Evolutionary conservation across 2,329 filamentous ascomycete species (phyloP), one percentile per base, ranked within the genome.

Genomic region (Emmonsia crescens): DNA sequence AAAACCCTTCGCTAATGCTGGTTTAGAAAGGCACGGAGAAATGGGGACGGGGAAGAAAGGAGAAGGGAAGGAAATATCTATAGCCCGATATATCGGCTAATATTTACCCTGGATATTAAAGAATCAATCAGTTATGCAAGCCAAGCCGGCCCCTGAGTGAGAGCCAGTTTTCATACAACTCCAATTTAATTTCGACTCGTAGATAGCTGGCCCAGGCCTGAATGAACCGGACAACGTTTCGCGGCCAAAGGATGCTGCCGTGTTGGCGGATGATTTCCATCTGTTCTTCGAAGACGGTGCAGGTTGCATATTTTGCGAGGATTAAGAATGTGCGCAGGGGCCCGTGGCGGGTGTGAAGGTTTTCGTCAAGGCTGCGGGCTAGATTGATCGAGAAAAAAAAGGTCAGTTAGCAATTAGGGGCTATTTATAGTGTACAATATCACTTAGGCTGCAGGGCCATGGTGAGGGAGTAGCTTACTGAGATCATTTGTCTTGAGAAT

Each of bases 401-500:
- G 38, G 8, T 8, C 8, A 44, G 46, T 36, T 6, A 57, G 38
- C 19, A 16, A 52, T 10, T 44, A 24, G 46, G 21, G 21, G 10
- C 46, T 16, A 27, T 2, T n/a, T n/a, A n/a, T n/a, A n/a, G n/a
- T n/a, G n/a, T n/a, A n/a, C n/a, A n/a, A n/a, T n/a, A 27, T 48
- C 21, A 24, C 46, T 27, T 27, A 12, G 10, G 21, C 21, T 48
- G 40, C 16, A 44, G 16, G 24, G 49, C 3, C 27, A 31, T 16
- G 19, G 1, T 3, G 6, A 3, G 12, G 36, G 14, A 29, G 16
- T n/a, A 21, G 75, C 80, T 71, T 76, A 83, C 80, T 99, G 46
- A 99, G 79, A 76, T 99, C 94, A 73, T 99, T 99, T 2, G 94
- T 99, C 78, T 99, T 99, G 64, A 99, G 82, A 67, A 99, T 97